Conservation (phyloP, 2,329 filamentous ascomycete species). For the Lachnellula suecica region DNA sequence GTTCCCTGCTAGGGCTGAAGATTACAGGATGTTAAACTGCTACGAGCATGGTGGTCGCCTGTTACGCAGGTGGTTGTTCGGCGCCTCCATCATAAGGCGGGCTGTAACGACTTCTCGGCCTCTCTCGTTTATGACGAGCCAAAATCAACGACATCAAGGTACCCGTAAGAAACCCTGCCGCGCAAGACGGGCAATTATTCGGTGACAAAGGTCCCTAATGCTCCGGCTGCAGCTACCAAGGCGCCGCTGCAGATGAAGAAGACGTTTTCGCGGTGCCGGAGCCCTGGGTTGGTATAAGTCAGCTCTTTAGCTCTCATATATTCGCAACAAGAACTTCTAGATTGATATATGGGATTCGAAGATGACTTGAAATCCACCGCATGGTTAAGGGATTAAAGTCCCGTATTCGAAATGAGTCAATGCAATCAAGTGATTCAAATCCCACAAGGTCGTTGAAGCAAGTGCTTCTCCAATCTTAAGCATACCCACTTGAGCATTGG, state of each 20-base stretch:
- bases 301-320: background rate
- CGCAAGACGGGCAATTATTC: background rate
- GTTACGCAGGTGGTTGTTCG: background rate
- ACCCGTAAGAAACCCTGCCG: background rate
- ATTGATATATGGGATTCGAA: background rate
- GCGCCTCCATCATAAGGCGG: background rate
- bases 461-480: background rate
- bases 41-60: background rate
- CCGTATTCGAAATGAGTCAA: no score
- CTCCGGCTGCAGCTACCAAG: slow-evolving; percentile 2
- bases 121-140: background rate
- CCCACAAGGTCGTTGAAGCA: background rate
- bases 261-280: slow-evolving; percentile 8
- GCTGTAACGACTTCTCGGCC: no score
- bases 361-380: no score
- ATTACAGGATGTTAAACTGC: background rate
- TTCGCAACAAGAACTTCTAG: no score
- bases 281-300: background rate
- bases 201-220: background rate
- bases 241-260: slow-evolving; percentile 10
- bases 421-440: background rate
- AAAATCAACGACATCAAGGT: slow-evolving; percentile 1
- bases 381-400: no score
- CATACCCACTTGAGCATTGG: no score
- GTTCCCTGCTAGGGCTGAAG: background rate